These are phyloP conservation scores for Anacardium occidentale DNA, from an alignment of 345 rosid species.

Conservation along the genomic window DNA sequence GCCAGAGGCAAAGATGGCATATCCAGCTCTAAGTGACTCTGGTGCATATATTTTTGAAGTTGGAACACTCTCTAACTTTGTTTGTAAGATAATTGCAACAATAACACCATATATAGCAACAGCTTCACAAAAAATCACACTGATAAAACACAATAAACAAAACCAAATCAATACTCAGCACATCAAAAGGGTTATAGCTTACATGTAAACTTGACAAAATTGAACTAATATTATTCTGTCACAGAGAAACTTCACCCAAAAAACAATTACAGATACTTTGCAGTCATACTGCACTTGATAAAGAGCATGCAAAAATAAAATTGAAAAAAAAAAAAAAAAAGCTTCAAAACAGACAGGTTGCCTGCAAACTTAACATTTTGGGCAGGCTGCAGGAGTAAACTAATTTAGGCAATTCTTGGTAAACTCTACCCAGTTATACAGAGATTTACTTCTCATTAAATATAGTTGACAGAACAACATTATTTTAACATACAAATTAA, in stretches of 20 bases:
- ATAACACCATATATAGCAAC: conserved; percentile 99
- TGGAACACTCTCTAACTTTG: conserved; percentile 95
- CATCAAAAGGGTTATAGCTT: conserved; percentile 1
- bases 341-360: not conserved
- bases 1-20: conserved; percentile 98
- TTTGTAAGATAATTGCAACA: conserved; percentile 94
- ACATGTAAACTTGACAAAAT: not conserved
- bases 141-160: conserved; percentile 31
- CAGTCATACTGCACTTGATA: conserved; percentile 1
- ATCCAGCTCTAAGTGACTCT: conserved; percentile 98
- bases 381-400: not conserved
- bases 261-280: not conserved
- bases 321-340: not conserved
- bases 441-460: not conserved
- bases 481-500: too few species aligned
- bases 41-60: conserved; percentile 63
- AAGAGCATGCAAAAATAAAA: not conserved
- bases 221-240: not conserved
- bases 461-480: too few species aligned
- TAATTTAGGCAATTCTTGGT: not conserved
- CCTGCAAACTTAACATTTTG: not conserved
- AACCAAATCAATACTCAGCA: not conserved
- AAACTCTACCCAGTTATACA: not conserved
- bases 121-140: conserved; percentile 98
- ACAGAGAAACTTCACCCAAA: not conserved